A percentile compares a stretch with the other conserved stretches of the same genome.
Evolutionary conservation across 768 basidiomycete genomes (phyloP).

Genomic region (Mrakia hoshinonis): DNA sequence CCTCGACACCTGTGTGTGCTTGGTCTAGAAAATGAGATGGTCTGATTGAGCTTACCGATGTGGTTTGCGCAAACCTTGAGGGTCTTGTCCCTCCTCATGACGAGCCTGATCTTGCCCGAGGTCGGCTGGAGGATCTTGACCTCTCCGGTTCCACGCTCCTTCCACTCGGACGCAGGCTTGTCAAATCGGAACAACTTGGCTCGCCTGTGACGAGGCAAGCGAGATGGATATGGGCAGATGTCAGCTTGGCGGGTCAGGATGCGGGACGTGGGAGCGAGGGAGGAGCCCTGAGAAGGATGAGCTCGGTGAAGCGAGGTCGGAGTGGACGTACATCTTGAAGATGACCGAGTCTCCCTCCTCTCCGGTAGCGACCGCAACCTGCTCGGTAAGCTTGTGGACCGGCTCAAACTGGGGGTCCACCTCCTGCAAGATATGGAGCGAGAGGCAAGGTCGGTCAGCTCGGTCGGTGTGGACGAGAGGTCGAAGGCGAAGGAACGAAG

Average conservation of each 20-base stretch:
- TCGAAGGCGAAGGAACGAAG: constrained; percentile 4
- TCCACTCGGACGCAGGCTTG: constrained; percentile 73
- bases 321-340: constrained; percentile 83
- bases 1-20: too few relatives aligned
- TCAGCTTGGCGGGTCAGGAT: neutral
- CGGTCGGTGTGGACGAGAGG: neutral
- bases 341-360: constrained; percentile 88
- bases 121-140: constrained; percentile 85
- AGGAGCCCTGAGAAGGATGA: neutral
- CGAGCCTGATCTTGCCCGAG: constrained; percentile 73
- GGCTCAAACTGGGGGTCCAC: constrained; percentile 88
- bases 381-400: constrained; percentile 89
- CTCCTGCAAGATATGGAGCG: constrained; percentile 47
- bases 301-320: too few relatives aligned
- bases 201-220: constrained; percentile 52
- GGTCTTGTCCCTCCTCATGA: constrained; percentile 99
- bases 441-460: neutral
- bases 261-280: neutral
- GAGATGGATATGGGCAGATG: neutral
- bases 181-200: constrained; percentile 97
- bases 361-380: constrained; percentile 85
- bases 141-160: constrained; percentile 94
- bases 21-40: too few relatives aligned
- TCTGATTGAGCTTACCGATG: too few relatives aligned
- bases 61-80: constrained; percentile 99